Conservation (phyloP, 2,329 filamentous ascomycete species). For the Taxawa tesnikishii region DNA sequence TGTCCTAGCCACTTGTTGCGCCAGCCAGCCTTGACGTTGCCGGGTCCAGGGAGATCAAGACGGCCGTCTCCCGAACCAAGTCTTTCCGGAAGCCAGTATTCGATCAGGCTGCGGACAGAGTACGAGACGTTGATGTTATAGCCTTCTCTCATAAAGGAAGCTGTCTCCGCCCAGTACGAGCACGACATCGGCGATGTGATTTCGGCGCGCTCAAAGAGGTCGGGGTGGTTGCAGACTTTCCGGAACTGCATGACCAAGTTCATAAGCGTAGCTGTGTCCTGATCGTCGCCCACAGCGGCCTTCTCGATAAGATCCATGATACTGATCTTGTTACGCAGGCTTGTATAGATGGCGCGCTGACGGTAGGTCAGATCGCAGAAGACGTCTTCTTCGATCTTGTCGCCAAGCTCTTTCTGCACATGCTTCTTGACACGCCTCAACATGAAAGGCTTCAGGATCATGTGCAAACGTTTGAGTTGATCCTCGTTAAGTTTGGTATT, state of each 20-base stretch:
- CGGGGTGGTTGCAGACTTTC: constrained; percentile 97
- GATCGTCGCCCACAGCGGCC: constrained; percentile 83
- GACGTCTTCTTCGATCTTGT: constrained; percentile 95
- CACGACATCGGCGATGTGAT: constrained; percentile 76
- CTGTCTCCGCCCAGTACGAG: constrained; percentile 85
- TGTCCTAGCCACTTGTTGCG: constrained; percentile 63
- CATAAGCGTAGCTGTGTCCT: constrained; percentile 93
- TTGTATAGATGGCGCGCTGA: constrained; percentile 85
- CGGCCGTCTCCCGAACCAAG: constrained; percentile 74
- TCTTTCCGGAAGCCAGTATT: constrained; percentile 70
- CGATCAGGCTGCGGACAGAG: constrained; percentile 74
- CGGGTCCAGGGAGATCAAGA: constrained; percentile 57
- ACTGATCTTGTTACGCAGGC: constrained; percentile 90
- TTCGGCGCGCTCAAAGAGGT: constrained; percentile 90
- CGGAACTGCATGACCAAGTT: constrained; percentile 99
- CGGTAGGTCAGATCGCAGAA: constrained; percentile 96
- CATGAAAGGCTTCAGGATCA: constrained; percentile 99
- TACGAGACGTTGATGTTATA: constrained; percentile 69
- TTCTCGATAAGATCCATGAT: constrained; percentile 98
- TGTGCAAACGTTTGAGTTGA: constrained; percentile 89
- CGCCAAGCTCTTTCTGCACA: constrained; percentile 94
- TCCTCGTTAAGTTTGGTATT: constrained; percentile 99
- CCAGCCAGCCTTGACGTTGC: constrained; percentile 70
- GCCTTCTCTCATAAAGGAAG: constrained; percentile 86
- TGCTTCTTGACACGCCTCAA: constrained; percentile 99